Percentiles rank a stretch among this genome's conserved stretches.
Conservation (phyloP, 805 yeast species). For the Candida fluviatilis region DNA sequence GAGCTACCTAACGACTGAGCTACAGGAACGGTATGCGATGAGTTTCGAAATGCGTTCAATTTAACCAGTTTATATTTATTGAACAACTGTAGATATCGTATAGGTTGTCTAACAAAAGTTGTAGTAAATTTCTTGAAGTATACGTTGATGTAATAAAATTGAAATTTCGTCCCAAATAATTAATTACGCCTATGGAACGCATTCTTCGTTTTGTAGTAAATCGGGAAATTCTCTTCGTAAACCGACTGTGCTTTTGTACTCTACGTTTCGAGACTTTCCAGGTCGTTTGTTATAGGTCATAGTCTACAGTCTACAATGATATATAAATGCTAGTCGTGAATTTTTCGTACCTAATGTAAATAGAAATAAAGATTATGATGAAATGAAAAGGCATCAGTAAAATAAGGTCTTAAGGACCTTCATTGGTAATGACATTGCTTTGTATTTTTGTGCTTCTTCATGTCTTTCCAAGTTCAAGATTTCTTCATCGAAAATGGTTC, state of each 20-base stretch:
- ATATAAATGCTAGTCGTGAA: slow-evolving; percentile 1
- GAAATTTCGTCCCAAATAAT: too few relatives aligned
- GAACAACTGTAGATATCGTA: not conserved
- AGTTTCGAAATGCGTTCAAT: not conserved
- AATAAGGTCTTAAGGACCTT: slow-evolving; percentile 13
- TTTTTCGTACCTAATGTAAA: not conserved
- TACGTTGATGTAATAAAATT: too few relatives aligned
- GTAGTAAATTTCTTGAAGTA: not conserved
- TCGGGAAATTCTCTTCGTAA: too few relatives aligned
- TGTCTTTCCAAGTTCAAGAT: slow-evolving; percentile 27
- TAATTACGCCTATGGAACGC: too few relatives aligned
- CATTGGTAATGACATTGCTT: slow-evolving; percentile 14
- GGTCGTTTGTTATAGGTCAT: too few relatives aligned
- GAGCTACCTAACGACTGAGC: too few relatives aligned
- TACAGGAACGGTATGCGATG: not conserved
- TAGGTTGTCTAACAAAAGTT: not conserved
- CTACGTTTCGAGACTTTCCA: too few relatives aligned
- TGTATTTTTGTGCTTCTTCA: slow-evolving; percentile 19
- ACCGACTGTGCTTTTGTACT: too few relatives aligned
- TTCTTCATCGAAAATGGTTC: slow-evolving; percentile 33
- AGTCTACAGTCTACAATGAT: too few relatives aligned
- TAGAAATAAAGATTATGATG: not conserved
- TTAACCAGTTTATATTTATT: not conserved
- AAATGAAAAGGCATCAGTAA: not conserved
- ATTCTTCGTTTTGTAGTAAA: too few relatives aligned